Evolutionary conservation across 176 grass and related monocot genomes (phyloP).

Genomic region (Eleusine indica): DNA sequence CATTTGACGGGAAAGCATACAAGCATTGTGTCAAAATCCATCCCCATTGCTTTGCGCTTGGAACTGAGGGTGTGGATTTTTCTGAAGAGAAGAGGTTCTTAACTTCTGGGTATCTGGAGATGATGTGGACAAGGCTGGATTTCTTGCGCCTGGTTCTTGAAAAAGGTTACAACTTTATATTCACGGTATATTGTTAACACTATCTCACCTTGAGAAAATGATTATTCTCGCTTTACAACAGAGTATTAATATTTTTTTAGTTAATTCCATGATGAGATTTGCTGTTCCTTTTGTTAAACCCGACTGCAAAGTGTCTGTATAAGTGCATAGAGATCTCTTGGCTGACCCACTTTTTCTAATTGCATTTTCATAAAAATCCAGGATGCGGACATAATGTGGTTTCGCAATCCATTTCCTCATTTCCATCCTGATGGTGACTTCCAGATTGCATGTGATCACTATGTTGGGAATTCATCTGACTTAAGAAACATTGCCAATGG

Average conservation of each 20-base stretch:
- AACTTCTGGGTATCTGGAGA: slow-evolving; percentile 68
- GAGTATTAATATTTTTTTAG: not conserved
- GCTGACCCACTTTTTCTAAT: slow-evolving; percentile 13
- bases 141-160: slow-evolving; percentile 71
- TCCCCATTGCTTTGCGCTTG: slow-evolving; percentile 63
- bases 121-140: slow-evolving; percentile 84
- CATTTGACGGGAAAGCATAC: slow-evolving; percentile 65
- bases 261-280: not conserved
- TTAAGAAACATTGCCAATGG: slow-evolving; percentile 71
- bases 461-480: slow-evolving; percentile 60
- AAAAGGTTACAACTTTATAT: slow-evolving; percentile 75
- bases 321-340: slow-evolving; percentile 14
- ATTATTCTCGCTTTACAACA: not conserved
- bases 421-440: slow-evolving; percentile 76
- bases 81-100: slow-evolving; percentile 74
- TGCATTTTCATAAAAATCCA: slow-evolving; percentile 40
- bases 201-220: not conserved
- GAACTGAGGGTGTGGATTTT: slow-evolving; percentile 64
- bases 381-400: slow-evolving; percentile 83
- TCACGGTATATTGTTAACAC: slow-evolving; percentile 60
- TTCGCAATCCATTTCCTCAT: slow-evolving; percentile 70
- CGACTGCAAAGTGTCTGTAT: not conserved
- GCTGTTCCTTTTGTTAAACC: slow-evolving; percentile 5
- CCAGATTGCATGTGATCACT: slow-evolving; percentile 75
- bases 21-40: slow-evolving; percentile 62